Evolutionary conservation across 2,329 filamentous ascomycete species (phyloP), one percentile per base, ranked within the genome.

Genomic region (Dissoconium aciculare): DNA sequence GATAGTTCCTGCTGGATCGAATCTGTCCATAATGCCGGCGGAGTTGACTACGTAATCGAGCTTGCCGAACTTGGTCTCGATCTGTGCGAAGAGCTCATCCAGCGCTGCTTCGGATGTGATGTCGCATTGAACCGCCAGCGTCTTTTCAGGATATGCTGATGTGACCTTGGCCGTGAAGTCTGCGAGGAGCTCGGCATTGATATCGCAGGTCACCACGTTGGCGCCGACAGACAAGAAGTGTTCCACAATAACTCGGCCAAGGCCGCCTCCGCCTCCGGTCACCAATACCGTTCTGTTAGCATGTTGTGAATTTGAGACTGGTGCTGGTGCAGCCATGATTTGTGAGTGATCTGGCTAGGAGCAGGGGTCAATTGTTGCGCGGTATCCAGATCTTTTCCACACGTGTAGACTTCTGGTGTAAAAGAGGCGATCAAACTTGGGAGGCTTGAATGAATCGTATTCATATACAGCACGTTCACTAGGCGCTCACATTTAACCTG

Each of bases 21-120:
- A 69, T 15, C 51, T 54, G 43, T 74, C 70, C 55, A 69, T 66
- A 33, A 73, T 57, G 13, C 63, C 70, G 6, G 68, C 68, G 37
- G 67, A 69, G 52, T 71, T 71, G 43, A 73, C 50, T 15, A 46
- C 38, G 17, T 46, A 43, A 30, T 42, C 36, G 11, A 70, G 47
- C n/a, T 55, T 53, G 15, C 57, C 58, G 37, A 64, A 67, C 30
- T 40, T 50, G 30, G 42, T 37, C 25, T 51, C 45, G 3, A 41
- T 42, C 46, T 54, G 40, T 4, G 47, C 38, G 32, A 63, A 59
- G 0, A 63, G 45, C 5, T 43, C 37, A 26, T 59, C 48, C 6
- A 60, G 48, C 14, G 53, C 53, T 0, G 38, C 37, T 9, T 50
- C 45, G 1, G 46, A 45, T 5, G 59, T 57, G 28, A 62, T 54